Conservation (phyloP, 2,329 filamentous ascomycete species). For the Fusarium armeniacum region DNA sequence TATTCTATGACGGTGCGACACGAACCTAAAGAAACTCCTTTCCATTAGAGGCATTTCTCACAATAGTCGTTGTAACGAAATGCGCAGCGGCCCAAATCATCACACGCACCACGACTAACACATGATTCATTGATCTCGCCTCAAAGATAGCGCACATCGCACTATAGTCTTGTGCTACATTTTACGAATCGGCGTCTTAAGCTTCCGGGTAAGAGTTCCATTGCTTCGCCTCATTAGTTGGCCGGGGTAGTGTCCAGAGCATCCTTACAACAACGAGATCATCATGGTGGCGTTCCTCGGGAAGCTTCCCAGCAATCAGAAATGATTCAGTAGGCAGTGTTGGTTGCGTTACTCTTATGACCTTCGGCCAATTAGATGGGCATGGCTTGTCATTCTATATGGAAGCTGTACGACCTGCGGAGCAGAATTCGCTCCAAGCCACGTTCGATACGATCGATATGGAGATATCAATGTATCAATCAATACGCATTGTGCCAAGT, state of each 20-base stretch:
- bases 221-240: constrained; percentile 7
- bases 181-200: neutral
- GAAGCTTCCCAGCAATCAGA: neutral
- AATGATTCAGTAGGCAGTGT: constrained; percentile 18
- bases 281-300: neutral
- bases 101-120: neutral
- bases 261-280: neutral
- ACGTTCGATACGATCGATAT: constrained; percentile 1
- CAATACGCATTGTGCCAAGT: neutral
- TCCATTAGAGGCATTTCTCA: neutral
- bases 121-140: constrained; percentile 6
- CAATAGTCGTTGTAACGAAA: constrained; percentile 5
- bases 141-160: neutral
- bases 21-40: neutral
- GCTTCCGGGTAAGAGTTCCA: constrained; percentile 1
- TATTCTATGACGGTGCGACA: neutral
- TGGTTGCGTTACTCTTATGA: neutral
- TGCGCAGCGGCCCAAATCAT: neutral
- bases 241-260: constrained; percentile 1
- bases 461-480: neutral
- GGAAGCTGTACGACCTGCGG: neutral
- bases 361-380: neutral
- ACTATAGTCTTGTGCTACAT: neutral
- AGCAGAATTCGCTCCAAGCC: constrained; percentile 12
- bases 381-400: neutral